Base-by-base conservation (phyloP, 305 asterid species). In the Rubia balearica region DNA sequence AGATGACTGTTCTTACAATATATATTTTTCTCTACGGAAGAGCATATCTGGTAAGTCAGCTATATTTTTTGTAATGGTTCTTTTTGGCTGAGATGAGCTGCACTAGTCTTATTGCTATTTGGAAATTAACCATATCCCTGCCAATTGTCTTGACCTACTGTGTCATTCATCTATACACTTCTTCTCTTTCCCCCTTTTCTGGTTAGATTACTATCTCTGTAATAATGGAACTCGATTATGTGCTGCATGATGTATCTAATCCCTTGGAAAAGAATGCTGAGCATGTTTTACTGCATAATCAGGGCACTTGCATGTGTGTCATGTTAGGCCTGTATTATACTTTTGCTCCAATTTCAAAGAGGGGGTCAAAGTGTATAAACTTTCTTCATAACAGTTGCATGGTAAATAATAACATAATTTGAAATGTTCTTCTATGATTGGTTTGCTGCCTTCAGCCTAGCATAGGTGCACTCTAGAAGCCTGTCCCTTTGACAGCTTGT, bases 1-100 rank as follows among this genome's bases (percentile, higher is more conserved):
- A 95, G 99, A 90, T 95, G 98, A 95, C 99, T 22, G 99, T 95
- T 79, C 96, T 95, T 69, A 92, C 97, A 0, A 90, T 95, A 40
- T 95, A 95, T 76, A 65, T 95, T 68, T 95, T 92, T 82, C 87
- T 95, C 73, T 95, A 95, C 67, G 99, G 99, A 80, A 83, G 98
- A 83, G 94, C 88, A 77, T 95, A 95, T 81, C 88, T 95, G 94
- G 99, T 95, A 95, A 86, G 48, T 67, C 73, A 40, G 11, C 68
- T 75, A 68, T 59, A 14, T 68, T n/a, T 70, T 55, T 61, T 53
- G 8, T 53, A 24, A 41, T 53, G 36, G 27, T 64, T 45, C 13
- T 19, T 36, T 8, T 53, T n/a, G 46, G 3, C 38, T 40, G 38
- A 17, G 27, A 41, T 40, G 48, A 64, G 45, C 33, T 40, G 5